Percentiles rank a stretch among this genome's conserved stretches.
Evolutionary conservation across 768 basidiomycete species (phyloP).

Genomic region (Agaricus subrufescens): DNA sequence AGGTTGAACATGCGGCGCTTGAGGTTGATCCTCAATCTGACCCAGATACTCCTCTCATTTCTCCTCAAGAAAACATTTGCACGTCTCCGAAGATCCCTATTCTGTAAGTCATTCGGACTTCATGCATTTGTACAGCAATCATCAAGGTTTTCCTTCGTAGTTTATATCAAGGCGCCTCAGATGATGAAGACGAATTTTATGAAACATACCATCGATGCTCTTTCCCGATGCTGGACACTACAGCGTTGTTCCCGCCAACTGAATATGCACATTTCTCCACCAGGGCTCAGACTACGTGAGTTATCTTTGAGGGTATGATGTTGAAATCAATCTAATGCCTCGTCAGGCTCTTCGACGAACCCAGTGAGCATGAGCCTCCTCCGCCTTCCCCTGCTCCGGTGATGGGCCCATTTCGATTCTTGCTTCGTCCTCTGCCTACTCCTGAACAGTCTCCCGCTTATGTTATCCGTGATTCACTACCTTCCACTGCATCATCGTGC

Average conservation of each 20-base stretch:
- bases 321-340: neutral
- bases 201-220: neutral
- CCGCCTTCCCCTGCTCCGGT: conserved; percentile 25
- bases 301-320: neutral
- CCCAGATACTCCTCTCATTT: conserved; percentile 4
- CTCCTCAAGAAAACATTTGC: neutral
- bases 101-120: neutral
- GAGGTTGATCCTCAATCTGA: conserved; percentile 26
- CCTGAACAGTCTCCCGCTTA: conserved; percentile 41
- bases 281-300: neutral
- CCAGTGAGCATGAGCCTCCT: conserved; percentile 26
- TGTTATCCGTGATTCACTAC: conserved; percentile 16
- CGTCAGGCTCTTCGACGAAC: conserved; percentile 47
- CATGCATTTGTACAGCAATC: neutral
- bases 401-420: conserved; percentile 41
- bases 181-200: neutral
- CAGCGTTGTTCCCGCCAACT: neutral
- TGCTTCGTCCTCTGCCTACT: conserved; percentile 45
- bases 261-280: neutral
- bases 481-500: conserved; percentile 11
- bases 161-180: conserved; percentile 5
- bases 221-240: neutral
- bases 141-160: neutral
- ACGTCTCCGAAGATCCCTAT: conserved; percentile 2
- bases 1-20: conserved; percentile 43